These are phyloP conservation scores for Aspergillus bridgeri DNA, from an alignment of 495 filamentous ascomycete species.

Conservation along the genomic window DNA sequence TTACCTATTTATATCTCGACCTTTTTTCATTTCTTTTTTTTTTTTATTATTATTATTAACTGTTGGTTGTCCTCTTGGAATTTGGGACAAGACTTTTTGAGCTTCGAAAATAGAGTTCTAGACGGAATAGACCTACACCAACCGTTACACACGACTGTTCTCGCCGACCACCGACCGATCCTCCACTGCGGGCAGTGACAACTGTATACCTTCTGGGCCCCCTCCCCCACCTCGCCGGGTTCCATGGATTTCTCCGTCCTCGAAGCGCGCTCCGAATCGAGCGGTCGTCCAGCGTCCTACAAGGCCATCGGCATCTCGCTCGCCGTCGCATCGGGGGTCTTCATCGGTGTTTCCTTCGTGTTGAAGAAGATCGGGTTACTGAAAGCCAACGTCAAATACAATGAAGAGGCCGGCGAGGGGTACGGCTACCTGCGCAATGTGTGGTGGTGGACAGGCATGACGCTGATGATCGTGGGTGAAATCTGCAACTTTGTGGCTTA, in stretches of 20 bases:
- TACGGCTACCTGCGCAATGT: conserved; percentile 97
- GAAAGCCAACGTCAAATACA: conserved; percentile 92
- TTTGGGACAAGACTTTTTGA: neutral
- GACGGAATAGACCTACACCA: neutral
- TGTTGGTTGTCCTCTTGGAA: neutral
- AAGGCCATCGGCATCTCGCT: conserved; percentile 86
- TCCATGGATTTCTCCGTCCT: conserved; percentile 52
- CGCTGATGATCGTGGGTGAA: conserved; percentile 93
- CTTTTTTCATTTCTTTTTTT: conserved; percentile 16
- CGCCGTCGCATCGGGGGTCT: conserved; percentile 83
- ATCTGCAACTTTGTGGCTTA: conserved; percentile 98
- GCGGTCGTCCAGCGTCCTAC: conserved; percentile 58
- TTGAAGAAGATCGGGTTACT: conserved; percentile 90
- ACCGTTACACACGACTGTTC: neutral
- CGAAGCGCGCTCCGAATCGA: conserved; percentile 45
- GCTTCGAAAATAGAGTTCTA: neutral
- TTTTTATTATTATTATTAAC: conserved; percentile 23
- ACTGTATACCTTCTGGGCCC: neutral
- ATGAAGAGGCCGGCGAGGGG: conserved; percentile 92
- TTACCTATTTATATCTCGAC: conserved; percentile 2
- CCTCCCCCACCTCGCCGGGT: neutral
- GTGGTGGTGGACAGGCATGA: conserved; percentile 97
- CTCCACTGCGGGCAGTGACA: neutral
- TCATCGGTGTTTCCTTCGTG: conserved; percentile 95
- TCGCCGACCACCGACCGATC: neutral